These are phyloP conservation scores for Puccinia hordei DNA, from an alignment of 1,284 basidiomycete species.

Conservation along the genomic window DNA sequence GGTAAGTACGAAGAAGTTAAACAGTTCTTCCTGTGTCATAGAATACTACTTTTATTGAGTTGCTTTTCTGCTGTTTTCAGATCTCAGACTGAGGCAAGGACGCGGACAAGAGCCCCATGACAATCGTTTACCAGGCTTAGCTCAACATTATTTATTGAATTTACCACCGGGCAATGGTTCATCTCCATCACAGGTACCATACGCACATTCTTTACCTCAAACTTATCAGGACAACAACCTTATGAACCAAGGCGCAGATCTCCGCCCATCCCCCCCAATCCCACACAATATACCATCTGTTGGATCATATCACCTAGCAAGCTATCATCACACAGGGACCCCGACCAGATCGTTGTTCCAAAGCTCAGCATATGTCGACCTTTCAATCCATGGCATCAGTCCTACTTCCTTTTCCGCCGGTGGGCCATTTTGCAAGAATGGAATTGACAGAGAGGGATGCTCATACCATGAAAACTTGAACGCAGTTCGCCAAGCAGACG, in stretches of 20 bases:
- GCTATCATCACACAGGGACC: slow-evolving; percentile 12
- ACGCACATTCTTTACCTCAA: not conserved
- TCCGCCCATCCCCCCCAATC: not conserved
- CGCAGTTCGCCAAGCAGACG: not conserved
- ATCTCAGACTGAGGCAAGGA: slow-evolving; percentile 9
- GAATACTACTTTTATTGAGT: not conserved
- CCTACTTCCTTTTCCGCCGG: not conserved
- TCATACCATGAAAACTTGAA: not conserved
- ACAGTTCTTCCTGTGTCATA: too few relatives aligned
- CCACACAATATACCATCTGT: not conserved
- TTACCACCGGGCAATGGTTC: not conserved
- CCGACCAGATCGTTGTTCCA: slow-evolving; percentile 4
- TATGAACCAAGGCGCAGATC: not conserved
- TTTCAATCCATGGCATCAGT: not conserved
- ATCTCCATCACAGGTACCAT: not conserved
- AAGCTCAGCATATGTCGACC: not conserved
- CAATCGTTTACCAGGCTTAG: not conserved
- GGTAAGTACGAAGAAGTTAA: not conserved
- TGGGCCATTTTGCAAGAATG: not conserved
- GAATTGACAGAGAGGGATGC: not conserved
- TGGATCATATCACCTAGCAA: not conserved
- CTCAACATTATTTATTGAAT: slow-evolving; percentile 1
- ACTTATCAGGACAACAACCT: not conserved
- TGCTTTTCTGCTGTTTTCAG: not conserved
- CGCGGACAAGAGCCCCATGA: not conserved